These are phyloP conservation scores for Cucumis hystrix DNA, from an alignment of 306 rosid species.

Conservation along the genomic window DNA sequence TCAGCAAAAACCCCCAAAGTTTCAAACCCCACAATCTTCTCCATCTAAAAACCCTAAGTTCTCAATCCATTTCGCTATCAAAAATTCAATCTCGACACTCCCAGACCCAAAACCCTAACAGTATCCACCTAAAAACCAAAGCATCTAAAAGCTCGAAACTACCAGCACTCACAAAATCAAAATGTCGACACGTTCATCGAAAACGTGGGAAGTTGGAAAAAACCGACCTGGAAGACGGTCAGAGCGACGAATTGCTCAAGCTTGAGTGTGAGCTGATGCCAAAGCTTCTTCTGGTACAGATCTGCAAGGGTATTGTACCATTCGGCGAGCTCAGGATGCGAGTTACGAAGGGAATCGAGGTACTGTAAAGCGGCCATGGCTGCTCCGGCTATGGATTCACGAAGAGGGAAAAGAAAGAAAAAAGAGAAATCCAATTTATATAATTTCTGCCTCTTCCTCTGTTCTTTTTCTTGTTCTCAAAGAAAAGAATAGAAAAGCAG, in stretches of 20 bases:
- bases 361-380: conserved; percentile 91
- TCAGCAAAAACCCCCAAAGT: neutral
- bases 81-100: neutral
- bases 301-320: conserved; percentile 94
- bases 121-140: neutral
- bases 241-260: conserved; percentile 95
- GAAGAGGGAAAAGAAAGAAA: neutral
- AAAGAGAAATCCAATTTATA: conserved; percentile 18
- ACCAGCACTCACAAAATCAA: neutral
- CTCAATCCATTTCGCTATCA: neutral
- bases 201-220: neutral
- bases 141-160: neutral
- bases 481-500: conserved; percentile 26
- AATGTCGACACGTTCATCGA: neutral
- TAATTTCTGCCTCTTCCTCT: neutral
- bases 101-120: conserved; percentile 45
- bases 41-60: neutral
- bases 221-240: conserved; percentile 69
- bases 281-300: conserved; percentile 97
- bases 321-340: conserved; percentile 80
- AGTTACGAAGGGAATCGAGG: conserved; percentile 74
- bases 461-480: conserved; percentile 31
- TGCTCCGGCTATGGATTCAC: conserved; percentile 7
- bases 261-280: conserved; percentile 99
- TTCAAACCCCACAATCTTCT: neutral